Conservation (phyloP, 495 filamentous ascomycete genomes). For the Tuber melanosporum region DNA sequence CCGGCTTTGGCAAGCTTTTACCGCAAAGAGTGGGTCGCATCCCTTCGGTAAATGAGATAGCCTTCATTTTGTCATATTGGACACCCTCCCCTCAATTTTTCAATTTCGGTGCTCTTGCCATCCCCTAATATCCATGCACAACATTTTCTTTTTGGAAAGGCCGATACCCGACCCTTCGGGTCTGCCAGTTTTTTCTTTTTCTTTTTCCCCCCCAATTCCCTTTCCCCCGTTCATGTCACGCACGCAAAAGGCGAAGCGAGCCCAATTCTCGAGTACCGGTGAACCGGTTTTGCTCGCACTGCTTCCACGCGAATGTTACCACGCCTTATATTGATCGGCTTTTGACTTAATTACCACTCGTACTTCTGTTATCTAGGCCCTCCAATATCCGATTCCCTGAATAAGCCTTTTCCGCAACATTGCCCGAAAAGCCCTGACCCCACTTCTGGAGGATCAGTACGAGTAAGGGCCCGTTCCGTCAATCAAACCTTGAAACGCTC, state of each 20-base stretch:
- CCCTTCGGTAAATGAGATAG: conserved; percentile 23
- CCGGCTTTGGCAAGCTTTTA: not conserved
- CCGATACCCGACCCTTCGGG: conserved; percentile 38
- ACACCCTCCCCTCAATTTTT: not conserved
- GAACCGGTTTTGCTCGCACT: not conserved
- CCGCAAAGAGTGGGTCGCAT: not conserved
- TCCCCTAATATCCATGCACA: conserved; percentile 21
- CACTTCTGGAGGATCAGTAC: conserved; percentile 25
- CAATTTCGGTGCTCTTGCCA: conserved; percentile 23
- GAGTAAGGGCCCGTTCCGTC: conserved; percentile 34
- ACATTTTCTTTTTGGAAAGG: conserved; percentile 40
- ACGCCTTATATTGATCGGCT: conserved; percentile 11
- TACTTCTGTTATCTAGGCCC: conserved; percentile 31
- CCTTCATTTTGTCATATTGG: conserved; percentile 15
- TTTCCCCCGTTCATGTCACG: not conserved
- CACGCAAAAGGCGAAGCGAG: not conserved
- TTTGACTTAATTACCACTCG: conserved; percentile 15
- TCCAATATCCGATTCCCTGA: conserved; percentile 38
- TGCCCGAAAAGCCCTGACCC: not conserved
- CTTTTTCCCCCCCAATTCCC: conserved; percentile 6
- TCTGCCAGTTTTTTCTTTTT: conserved; percentile 15
- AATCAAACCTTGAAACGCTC: conserved; percentile 39
- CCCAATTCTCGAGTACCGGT: not conserved
- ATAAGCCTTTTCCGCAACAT: conserved; percentile 22
- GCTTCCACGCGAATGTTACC: not conserved